Percentiles rank a stretch among this genome's conserved stretches.
phyloP scores from a whole-genome alignment of 2,329 filamentous ascomycete species.

The Colletotrichum chrysophilum region DNA sequence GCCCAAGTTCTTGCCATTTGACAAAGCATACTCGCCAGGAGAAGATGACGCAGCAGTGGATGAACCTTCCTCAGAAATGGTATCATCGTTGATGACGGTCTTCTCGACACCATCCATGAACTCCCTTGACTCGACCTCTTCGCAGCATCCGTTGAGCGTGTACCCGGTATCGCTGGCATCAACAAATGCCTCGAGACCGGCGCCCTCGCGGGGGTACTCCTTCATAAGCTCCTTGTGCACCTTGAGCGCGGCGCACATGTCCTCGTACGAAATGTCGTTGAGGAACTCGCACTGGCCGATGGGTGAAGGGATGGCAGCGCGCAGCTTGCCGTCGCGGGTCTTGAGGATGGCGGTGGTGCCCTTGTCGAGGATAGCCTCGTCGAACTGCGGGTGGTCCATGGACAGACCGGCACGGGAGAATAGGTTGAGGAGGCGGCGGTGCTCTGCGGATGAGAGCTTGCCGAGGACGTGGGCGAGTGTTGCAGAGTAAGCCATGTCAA shows the following conservation, averaged over 20 bases:
- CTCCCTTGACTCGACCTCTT: background rate
- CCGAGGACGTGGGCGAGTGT: conserved; percentile 70
- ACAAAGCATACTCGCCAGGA: conserved; percentile 1
- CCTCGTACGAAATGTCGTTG: conserved; percentile 67
- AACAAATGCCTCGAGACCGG: conserved; percentile 72
- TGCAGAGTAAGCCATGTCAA: conserved; percentile 78
- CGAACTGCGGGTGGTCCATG: conserved; percentile 73
- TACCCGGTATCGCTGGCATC: conserved; percentile 73
- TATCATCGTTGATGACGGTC: background rate
- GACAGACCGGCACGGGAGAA: conserved; percentile 74
- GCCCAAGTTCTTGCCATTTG: background rate
- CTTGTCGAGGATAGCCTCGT: conserved; percentile 68
- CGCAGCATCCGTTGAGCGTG: conserved; percentile 34
- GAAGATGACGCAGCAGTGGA: background rate
- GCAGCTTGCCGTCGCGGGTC: conserved; percentile 71
- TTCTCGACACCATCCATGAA: background rate
- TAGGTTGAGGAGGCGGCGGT: conserved; percentile 66
- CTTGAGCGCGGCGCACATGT: conserved; percentile 65
- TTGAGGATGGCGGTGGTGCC: conserved; percentile 73
- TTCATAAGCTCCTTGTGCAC: conserved; percentile 70
- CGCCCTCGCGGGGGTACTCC: conserved; percentile 66
- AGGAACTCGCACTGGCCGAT: conserved; percentile 71
- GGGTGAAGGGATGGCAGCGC: conserved; percentile 72
- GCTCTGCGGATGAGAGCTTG: conserved; percentile 64
- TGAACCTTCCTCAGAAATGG: background rate